Base-by-base conservation (phyloP, 2,329 filamentous ascomycete genomes). In the Colletotrichum agaves region DNA sequence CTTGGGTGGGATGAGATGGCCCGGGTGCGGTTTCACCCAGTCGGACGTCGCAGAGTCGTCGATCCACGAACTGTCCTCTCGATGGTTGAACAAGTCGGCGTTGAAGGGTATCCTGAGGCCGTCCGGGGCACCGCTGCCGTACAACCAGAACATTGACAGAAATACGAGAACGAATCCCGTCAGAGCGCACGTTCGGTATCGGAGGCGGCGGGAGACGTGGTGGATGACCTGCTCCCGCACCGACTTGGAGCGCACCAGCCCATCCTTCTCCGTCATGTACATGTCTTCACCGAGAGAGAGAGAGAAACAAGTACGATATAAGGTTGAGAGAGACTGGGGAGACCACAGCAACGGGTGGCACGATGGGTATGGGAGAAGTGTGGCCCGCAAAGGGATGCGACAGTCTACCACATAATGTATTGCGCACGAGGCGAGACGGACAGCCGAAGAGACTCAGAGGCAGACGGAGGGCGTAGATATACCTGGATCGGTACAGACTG, bases 1-100 rank as follows among this genome's bases (percentile, higher is more conserved):
- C 39, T 61, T 46, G 43, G 39, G 61, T 6, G 60, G 49, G 31
- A 69, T 70, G 6, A 47, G 53, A 13, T 65, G 56, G 5, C 57
- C 62, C 5, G 53, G 49, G 2, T 37, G 17, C 17, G 58, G 58
- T 46, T 43, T 61, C 17, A 50, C 58, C 58, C 58, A 61, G 58
- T 52, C 58, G 0, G 58, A 61, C 44, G 44, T 27, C 15, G 58
- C 52, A 4, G 58, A 52, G 46, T 61, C 43, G 58, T 61, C 58
- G n/a, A 17, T 19, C 58, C 58, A 61, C n/a, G 44, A 27, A 4
- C 11, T 23, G 7, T 52, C 44, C 1, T 52, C 35, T 4, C 1
- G 6, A 15, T 44, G 11, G 12, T 35, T 27, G 35, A 61, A 61
- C 5, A 31, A 10, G 6, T 35, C 58, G 58, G 33, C 7, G 19